Conservation (phyloP, 495 filamentous ascomycete genomes). For the Cudoniella acicularis region DNA sequence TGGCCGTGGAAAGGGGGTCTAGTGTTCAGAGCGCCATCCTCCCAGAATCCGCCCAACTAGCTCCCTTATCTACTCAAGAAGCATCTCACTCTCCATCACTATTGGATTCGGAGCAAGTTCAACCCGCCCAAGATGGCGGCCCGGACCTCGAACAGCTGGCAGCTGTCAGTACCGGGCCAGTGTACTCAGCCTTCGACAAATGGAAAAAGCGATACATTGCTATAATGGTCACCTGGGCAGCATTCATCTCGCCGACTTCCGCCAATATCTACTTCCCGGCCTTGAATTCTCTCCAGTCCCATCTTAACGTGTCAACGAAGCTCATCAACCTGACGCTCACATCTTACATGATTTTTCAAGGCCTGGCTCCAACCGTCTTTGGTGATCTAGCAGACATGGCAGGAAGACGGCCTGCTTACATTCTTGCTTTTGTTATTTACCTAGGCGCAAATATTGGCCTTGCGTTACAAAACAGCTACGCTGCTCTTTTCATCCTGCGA, state of each 20-base stretch:
- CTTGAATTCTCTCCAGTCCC: constrained; percentile 50
- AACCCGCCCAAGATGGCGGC: constrained; percentile 10
- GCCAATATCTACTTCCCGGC: constrained; percentile 81
- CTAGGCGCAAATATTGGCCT: constrained; percentile 60
- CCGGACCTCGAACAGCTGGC: constrained; percentile 20
- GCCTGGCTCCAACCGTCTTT: constrained; percentile 53
- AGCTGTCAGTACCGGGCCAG: constrained; percentile 17
- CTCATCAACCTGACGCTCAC: constrained; percentile 68
- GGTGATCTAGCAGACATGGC: constrained; percentile 58
- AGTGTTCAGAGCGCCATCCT: constrained; percentile 13
- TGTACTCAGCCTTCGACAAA: constrained; percentile 22
- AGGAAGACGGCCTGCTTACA: constrained; percentile 57
- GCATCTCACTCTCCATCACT: not conserved
- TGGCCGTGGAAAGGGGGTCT: constrained; percentile 15
- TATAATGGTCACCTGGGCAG: constrained; percentile 56
- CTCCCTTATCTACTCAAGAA: not conserved
- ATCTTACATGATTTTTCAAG: constrained; percentile 62
- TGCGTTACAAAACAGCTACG: constrained; percentile 56
- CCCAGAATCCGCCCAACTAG: not conserved
- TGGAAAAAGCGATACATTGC: constrained; percentile 38
- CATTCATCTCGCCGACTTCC: constrained; percentile 69
- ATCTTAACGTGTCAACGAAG: constrained; percentile 53
- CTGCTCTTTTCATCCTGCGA: constrained; percentile 56
- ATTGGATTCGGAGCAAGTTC: not conserved
- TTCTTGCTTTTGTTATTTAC: constrained; percentile 56